These are phyloP conservation scores for Fusarium hainanense DNA, from an alignment of 2,329 filamentous ascomycete genomes.

Conservation along the genomic window DNA sequence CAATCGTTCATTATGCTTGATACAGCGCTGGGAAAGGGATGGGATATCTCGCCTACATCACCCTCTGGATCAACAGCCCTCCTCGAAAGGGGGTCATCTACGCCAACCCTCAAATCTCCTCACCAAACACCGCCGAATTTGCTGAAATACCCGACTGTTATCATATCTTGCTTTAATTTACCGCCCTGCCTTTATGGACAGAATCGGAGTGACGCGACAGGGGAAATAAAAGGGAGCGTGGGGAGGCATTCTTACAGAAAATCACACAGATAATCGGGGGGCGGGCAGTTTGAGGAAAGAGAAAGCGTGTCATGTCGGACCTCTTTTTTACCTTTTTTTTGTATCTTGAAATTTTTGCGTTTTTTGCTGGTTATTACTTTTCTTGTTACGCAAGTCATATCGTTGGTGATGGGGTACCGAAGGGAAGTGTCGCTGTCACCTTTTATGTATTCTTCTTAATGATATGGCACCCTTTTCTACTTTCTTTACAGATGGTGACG, in stretches of 20 bases:
- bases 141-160: constrained; percentile 38
- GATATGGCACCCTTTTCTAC: constrained; percentile 32
- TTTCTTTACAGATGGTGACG: constrained; percentile 15
- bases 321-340: not conserved
- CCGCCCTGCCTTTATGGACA: constrained; percentile 1
- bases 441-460: constrained; percentile 37
- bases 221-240: constrained; percentile 5
- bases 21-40: not conserved
- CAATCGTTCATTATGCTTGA: not conserved
- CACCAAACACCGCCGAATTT: constrained; percentile 25
- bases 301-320: constrained; percentile 11
- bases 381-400: constrained; percentile 8
- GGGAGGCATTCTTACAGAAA: constrained; percentile 7
- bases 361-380: not conserved
- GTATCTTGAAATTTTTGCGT: constrained; percentile 17
- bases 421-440: not conserved
- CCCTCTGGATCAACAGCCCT: constrained; percentile 13
- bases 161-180: constrained; percentile 12
- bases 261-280: constrained; percentile 1
- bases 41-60: not conserved
- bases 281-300: constrained; percentile 6
- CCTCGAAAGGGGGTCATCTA: constrained; percentile 7
- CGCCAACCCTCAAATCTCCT: not conserved
- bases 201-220: not conserved
- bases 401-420: constrained; percentile 6